phyloP scores from a whole-genome alignment of 305 asterid genomes.

The Fraxinus greggii region DNA sequence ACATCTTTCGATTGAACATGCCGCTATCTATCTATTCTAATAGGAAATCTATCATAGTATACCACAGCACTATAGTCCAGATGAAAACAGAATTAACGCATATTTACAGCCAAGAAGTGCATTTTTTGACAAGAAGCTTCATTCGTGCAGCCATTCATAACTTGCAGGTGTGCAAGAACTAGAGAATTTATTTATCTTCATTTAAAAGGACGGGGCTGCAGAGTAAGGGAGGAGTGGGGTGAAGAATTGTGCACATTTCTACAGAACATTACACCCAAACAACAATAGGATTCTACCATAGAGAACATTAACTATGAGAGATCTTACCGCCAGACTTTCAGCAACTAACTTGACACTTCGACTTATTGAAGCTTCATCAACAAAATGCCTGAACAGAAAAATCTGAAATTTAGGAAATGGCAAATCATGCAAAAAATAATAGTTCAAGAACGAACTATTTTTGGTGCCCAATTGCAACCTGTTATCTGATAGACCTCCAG shows the following conservation, averaged over 20 bases:
- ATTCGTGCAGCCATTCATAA: background rate
- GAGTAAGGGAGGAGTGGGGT: background rate
- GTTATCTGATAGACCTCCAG: constrained; percentile 77
- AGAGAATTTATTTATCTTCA: background rate
- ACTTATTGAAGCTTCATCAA: constrained; percentile 65
- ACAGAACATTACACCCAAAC: background rate
- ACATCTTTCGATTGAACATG: background rate
- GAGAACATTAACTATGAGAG: constrained; percentile 11
- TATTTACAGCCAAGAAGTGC: background rate
- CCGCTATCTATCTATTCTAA: background rate
- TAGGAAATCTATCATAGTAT: background rate
- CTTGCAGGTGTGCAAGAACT: background rate
- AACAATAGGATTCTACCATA: background rate
- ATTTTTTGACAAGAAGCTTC: background rate
- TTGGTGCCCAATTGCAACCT: constrained; percentile 39
- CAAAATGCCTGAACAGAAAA: constrained; percentile 47
- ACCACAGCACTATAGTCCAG: background rate
- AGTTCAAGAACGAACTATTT: constrained; percentile 2
- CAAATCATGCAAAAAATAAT: constrained; percentile 17
- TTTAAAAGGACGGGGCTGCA: background rate
- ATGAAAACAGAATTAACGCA: background rate
- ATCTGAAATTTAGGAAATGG: constrained; percentile 30
- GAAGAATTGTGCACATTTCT: background rate
- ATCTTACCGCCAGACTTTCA: constrained; percentile 91
- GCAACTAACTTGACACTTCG: constrained; percentile 79